Evolutionary conservation across 495 filamentous ascomycete species (phyloP), one percentile per base, ranked within the genome.

Genomic region (Lophiotrema nucula): DNA sequence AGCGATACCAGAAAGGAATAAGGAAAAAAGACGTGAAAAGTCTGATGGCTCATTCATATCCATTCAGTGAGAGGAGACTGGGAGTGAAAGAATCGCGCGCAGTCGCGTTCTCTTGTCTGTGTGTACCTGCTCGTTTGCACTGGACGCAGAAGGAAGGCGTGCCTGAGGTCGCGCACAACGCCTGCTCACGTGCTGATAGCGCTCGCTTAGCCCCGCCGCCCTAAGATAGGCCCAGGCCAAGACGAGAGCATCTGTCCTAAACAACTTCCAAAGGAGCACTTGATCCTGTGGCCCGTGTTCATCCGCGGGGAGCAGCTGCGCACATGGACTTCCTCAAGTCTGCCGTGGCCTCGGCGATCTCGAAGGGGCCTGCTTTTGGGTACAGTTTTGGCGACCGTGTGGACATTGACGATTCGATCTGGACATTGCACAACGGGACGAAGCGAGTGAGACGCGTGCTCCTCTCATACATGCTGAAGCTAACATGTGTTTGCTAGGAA

Each of bases 261-360:
- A n/a, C 42, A 16, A 45, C 42, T 23, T 18, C 42, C 8, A 16
- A 18, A 18, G 21, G 8, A 18, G 19, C 21, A 18, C 8, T 26
- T n/a, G 8, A 18, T 4, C 45, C 26, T 21, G 26, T 48, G 11
- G 26, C 45, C 23, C 26, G 8, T 8, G 10, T 18, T 11, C 39
- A 11, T 6, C 18, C 39, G 39, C 10, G 39, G 10, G 39, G 10
- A 43, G 10, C 19, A 18, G 11, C 19, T 43, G 39, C 10, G 39
- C 11, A 8, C 39, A 98, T 98, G 93, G 92, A 98, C 66, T 97
- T 97, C 69, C 81, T 98, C 56, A 98, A 97, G 75, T 96, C 89
- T 43, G 95, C 95, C 37, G 90, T 98, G 66, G 90, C 90, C 31
- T 96, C 93, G 37, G 92, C 92, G 55, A 97, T 97, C 64, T 88